Base-by-base conservation (phyloP, 768 basidiomycete species). In the Pleurotus djamor region DNA sequence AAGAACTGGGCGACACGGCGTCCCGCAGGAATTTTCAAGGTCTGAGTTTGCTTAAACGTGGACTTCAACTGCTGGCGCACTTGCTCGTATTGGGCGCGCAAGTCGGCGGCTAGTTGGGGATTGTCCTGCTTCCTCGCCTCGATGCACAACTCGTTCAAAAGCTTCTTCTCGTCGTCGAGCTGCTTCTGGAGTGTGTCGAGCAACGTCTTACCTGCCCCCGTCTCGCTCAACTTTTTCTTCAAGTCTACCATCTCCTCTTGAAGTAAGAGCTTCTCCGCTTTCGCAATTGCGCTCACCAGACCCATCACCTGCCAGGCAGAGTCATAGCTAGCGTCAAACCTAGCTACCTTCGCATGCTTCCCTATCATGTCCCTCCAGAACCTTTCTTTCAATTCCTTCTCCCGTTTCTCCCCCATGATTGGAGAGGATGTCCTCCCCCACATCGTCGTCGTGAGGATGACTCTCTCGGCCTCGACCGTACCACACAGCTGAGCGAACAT, bases 401-500 rank as follows among this genome's bases (percentile, higher is more conserved):
- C 59, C 12, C 59, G 44, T 37, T 28, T 12, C 37, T 4, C 12
- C 56, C 63, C 58, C 16, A 43, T 14, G 33, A 33, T 57, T 12
- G 6, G 28, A 9, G 35, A 32, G 41, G 50, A 36, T 44, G 77
- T 75, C 55, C 71, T 71, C 6, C 68, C 71, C 80, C 81, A 83
- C 74, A 76, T 82, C 7, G 76, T 83, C 52, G 82, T 81, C 45
- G 74, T 74, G 54, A 83, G 70, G 48, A 80, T 72, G 43, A 83
- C 79, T 55, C 81, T 79, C 58, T 73, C 72, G 60, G 79, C 72
- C 5, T 76, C 72, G 37, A 64, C 68, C 16, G 73, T 70, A 28
- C 81, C 82, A 59, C 82, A 82, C 14, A 83, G 71, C 51, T 77
- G 73, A 33, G 70, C 71, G 65, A 83, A 82, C 64, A 83, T 72